Base-by-base conservation (phyloP, 805 yeast species). In the Saturnispora hagleri region DNA sequence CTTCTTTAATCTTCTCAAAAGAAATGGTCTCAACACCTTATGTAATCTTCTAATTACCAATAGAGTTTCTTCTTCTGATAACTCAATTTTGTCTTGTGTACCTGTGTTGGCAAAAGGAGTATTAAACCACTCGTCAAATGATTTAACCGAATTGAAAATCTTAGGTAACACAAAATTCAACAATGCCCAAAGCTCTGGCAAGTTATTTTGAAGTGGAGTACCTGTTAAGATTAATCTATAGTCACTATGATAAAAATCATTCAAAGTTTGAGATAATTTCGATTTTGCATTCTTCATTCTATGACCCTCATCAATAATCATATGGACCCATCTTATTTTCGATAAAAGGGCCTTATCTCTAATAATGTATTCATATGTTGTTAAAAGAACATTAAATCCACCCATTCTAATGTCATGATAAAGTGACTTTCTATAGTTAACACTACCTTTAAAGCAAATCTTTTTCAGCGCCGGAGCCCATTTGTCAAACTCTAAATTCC, bases 261-360 rank as follows among this genome's bases (percentile, higher is more conserved):
- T 80, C 58, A 86, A 78, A 0, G 93, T 86, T 51, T 72, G 72
- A 0, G 91, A 84, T 51, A 86, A 70, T 62, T 86, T 86, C 3
- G 91, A 84, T 52, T 79, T 78, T 2, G 89, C 74, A 62, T 86
- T 86, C 64, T 86, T 86, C 89, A 86, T 83, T 69, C 95, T 75
- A 67, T 86, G 95, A 67, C 95, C 95, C 73, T 86, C 95, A 73
- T 86, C 95, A 58, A 86, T 86, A 57, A 86, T 85, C 91, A 86
- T 86, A 65, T 87, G 91, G 42, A 85, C 84, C 82, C 90, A 86
- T 56, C 77, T 77, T 58, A 83, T 79, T 60, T 82, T 84, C 28
- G 82, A 69, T 59, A 86, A 70, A 20, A 86, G 62, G 5, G 89
- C 83, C 56, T 88, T 77, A 62, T 86, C 95, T 61, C 84, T 77